Conservation (phyloP, 495 filamentous ascomycete species). For the Acidomyces sp. region DNA sequence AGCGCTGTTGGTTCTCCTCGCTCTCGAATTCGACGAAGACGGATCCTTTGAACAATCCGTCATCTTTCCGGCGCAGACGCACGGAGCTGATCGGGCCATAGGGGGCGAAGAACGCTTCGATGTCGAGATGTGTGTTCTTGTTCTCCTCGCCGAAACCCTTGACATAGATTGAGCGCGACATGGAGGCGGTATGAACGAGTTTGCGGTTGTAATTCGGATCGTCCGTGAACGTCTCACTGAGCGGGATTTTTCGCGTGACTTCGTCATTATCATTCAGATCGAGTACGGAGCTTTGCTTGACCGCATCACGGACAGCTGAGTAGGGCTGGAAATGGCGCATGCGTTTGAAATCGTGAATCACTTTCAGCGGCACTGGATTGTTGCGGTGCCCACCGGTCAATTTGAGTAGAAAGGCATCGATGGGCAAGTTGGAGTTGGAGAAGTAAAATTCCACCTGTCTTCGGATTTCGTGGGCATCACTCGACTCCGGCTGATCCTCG, state of each 20-base stretch:
- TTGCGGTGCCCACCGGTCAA: slow-evolving; percentile 65
- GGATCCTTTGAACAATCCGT: slow-evolving; percentile 70
- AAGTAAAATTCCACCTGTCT: slow-evolving; percentile 97
- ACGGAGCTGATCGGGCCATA: slow-evolving; percentile 71
- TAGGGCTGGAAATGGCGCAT: slow-evolving; percentile 86
- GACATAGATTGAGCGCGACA: slow-evolving; percentile 52
- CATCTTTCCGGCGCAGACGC: slow-evolving; percentile 64
- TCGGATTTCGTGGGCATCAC: slow-evolving; percentile 64
- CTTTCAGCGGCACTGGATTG: slow-evolving; percentile 58
- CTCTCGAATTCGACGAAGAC: slow-evolving; percentile 83
- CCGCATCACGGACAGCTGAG: slow-evolving; percentile 64
- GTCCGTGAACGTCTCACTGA: slow-evolving; percentile 36
- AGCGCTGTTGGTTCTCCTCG: slow-evolving; percentile 60
- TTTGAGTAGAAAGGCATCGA: slow-evolving; percentile 73
- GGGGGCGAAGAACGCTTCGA: slow-evolving; percentile 79
- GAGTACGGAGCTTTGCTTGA: slow-evolving; percentile 58
- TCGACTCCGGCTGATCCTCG: slow-evolving; percentile 35
- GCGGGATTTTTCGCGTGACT: slow-evolving; percentile 66
- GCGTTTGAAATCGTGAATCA: slow-evolving; percentile 74
- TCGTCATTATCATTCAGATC: slow-evolving; percentile 47
- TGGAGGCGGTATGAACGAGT: slow-evolving; percentile 45
- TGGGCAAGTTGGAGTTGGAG: slow-evolving; percentile 76
- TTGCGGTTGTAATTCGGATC: slow-evolving; percentile 34
- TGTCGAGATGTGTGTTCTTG: slow-evolving; percentile 69
- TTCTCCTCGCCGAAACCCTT: slow-evolving; percentile 85